Evolutionary conservation across 345 rosid genomes (phyloP).

Genomic region (Euphorbia peplus): DNA sequence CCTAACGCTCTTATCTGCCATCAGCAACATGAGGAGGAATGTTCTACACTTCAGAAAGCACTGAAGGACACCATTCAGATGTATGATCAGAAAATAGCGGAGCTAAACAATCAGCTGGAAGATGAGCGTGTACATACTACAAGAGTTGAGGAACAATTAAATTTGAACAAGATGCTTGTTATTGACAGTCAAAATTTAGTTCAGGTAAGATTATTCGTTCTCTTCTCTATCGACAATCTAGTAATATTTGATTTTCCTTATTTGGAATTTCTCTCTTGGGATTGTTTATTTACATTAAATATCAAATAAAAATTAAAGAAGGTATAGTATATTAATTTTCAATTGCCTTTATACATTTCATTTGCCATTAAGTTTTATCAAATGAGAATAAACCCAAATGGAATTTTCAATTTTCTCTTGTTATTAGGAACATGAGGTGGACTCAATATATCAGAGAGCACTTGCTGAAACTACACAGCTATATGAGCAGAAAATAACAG

Average conservation of each 20-base stretch:
- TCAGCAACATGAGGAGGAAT: slow-evolving; percentile 59
- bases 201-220: slow-evolving; percentile 44
- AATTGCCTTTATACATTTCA: slow-evolving; percentile 2
- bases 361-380: slow-evolving; percentile 6
- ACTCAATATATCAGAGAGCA: slow-evolving; percentile 58
- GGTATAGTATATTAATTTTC: background rate
- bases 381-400: slow-evolving; percentile 4
- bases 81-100: slow-evolving; percentile 74
- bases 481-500: slow-evolving; percentile 64
- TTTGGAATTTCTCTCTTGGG: background rate
- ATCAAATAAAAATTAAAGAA: background rate
- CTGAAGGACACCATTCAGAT: slow-evolving; percentile 69
- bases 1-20: slow-evolving; percentile 19
- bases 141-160: slow-evolving; percentile 48
- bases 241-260: background rate
- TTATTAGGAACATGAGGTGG: slow-evolving; percentile 54
- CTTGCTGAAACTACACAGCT: slow-evolving; percentile 59
- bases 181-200: slow-evolving; percentile 51
- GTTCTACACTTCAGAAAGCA: slow-evolving; percentile 58
- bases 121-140: slow-evolving; percentile 39
- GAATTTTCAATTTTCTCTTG: slow-evolving; percentile 23
- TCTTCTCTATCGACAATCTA: background rate
- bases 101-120: slow-evolving; percentile 56
- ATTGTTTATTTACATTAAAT: background rate
- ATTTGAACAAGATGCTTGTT: slow-evolving; percentile 42